Base-by-base conservation (phyloP, 192 early-diverging fungal species). In the Spizellomyces punctatus region DNA sequence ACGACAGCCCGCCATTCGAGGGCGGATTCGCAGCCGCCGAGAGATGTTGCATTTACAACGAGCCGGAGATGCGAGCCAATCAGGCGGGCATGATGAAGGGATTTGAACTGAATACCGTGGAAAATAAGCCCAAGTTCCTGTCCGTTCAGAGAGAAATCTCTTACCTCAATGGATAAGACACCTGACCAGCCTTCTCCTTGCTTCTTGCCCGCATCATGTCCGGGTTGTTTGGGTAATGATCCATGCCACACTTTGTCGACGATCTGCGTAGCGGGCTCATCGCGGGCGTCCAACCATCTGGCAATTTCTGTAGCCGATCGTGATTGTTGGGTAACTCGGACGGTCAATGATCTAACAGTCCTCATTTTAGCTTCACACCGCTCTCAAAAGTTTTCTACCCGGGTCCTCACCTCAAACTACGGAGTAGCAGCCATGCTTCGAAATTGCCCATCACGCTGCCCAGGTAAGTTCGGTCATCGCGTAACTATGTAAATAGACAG, bases 271-370 rank as follows among this genome's bases (percentile, higher is more conserved):
- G 52, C 54, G 6, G 46, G 44, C 60, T 80, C 77, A 19, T 65
- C 72, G n/a, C 60, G 64, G 8, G 66, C 55, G 50, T 83, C 64
- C 8, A 90, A 73, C 81, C 90, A 85, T 12, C 69, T 59, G 2
- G 83, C 86, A 10, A 92, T 63, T 22, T 77, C 69, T 6, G 82
- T 65, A 4, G 91, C 83, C 5, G 83, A 86, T 21, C 68, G 52
- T 47, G 84, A 82, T 80, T 92, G 91, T 63, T 85, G 81, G n/a
- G 43, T n/a, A 5, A 91, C 86, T 10, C 91, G 88, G 14, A 92
- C 50, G 6, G 78, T 66, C 16, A 91, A 81, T 10, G 91, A 90
- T 62, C 89, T 78, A 17, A 0, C 14, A 16, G 9, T 16, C 17
- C 59, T 12, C 12, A 16, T 41, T 61, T 19, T 41, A 61, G 22